Base-by-base conservation (phyloP, 1,284 basidiomycete genomes). In the Microbotryomycetes sp. region DNA sequence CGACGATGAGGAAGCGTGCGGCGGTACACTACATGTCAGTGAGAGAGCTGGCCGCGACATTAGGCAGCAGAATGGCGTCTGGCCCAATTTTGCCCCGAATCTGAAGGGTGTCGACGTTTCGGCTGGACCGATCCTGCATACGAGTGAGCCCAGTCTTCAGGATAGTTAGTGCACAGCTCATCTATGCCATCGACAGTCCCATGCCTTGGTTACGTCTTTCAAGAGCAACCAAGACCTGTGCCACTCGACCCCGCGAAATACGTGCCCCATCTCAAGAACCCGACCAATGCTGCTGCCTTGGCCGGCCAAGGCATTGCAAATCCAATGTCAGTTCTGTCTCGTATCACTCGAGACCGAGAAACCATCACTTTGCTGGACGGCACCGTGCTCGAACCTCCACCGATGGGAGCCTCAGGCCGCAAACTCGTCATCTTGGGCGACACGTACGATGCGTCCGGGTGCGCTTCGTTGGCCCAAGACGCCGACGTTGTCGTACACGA, bases 391-490 rank as follows among this genome's bases (percentile, higher is more conserved):
- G 76, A 81, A 23, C 90, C 91, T 0, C 91, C 92, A 3, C 72
- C 77, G 13, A 49, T 70, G 23, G 80, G 80, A 45, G 79, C 83
- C 56, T 79, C 78, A 2, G 89, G 89, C 4, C 80, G 88, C 50
- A 88, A 88, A 73, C 70, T 92, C 23, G 84, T 83, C 35, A 82
- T 92, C 57, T 78, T 91, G 31, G 89, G 89, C 0, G 88, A 91
- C 72, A 89, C 87, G 1, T 81, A 76, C 66, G 83, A 89, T 70
- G 79, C 71, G 16, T 54, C 46, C 9, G 52, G 86, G 0, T 79
- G 81, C 16, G 18, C 18, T 41, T 18, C 35, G 18, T 78, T 88
- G 16, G 81, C 84, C 65, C 72, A 75, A 68, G 82, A 81, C 57
- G 81, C 85, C 21, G 85, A 88, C 67, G 64, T 90, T 11, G 80